These are phyloP conservation scores for Phoenix roebelenii DNA, from an alignment of 176 grass and related monocot species.

Conservation along the genomic window DNA sequence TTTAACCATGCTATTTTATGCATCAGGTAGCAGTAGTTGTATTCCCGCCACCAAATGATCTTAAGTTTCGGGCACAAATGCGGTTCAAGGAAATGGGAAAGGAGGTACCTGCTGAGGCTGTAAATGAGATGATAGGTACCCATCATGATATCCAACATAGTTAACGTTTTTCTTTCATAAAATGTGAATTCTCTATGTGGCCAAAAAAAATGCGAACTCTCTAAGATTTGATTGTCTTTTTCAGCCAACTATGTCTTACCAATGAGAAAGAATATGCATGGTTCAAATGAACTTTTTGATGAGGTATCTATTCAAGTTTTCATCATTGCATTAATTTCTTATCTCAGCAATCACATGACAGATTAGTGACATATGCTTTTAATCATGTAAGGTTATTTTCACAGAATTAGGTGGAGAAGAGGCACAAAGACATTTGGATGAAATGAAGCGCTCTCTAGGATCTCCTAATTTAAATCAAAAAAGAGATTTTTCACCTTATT, in stretches of 20 bases:
- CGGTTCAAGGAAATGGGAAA: slow-evolving; percentile 56
- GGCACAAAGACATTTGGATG: slow-evolving; percentile 34
- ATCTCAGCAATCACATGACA: neutral
- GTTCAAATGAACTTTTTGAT: slow-evolving; percentile 53
- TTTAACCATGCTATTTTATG: slow-evolving; percentile 2
- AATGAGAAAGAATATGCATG: slow-evolving; percentile 36
- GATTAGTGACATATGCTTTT: slow-evolving; percentile 16
- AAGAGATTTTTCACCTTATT: neutral
- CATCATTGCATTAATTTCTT: neutral
- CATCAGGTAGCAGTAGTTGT: slow-evolving; percentile 46
- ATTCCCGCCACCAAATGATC: slow-evolving; percentile 43
- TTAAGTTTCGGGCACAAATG: slow-evolving; percentile 27
- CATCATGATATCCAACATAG: neutral
- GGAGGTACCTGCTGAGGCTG: slow-evolving; percentile 46
- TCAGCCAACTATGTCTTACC: slow-evolving; percentile 57
- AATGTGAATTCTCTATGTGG: slow-evolving; percentile 7
- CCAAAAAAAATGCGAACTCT: neutral
- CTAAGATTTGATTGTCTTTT: slow-evolving; percentile 14
- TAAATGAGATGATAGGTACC: slow-evolving; percentile 64
- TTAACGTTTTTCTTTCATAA: neutral
- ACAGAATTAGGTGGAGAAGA: slow-evolving; percentile 50
- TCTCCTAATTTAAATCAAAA: slow-evolving; percentile 15
- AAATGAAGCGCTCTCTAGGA: slow-evolving; percentile 23
- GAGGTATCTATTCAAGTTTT: slow-evolving; percentile 25
- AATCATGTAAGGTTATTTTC: slow-evolving; percentile 37